Base-by-base conservation (phyloP, 192 early-diverging fungal genomes). In the Coemansia sp. region DNA sequence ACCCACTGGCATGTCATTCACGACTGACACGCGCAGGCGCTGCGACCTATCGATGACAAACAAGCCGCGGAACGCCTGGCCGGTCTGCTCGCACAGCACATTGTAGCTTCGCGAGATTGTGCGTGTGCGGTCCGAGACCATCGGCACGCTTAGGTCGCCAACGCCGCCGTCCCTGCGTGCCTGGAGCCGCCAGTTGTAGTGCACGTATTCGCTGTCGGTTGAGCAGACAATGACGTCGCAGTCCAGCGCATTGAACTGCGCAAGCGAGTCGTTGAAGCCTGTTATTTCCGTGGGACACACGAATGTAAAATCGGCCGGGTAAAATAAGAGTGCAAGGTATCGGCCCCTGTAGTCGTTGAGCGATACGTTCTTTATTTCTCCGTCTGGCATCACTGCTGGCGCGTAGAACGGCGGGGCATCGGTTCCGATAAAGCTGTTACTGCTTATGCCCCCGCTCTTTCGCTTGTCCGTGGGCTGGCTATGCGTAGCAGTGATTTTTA, bases 221-320 rank as follows among this genome's bases (percentile, higher is more conserved):
- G 88, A 89, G 76, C 76, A 81, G 58, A 80, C 85, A 19, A 88
- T 64, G 55, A 92, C 83, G 49, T 83, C 87, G 66, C 87, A 84
- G 76, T 85, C 84, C 25, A 91, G 63, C 32, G 69, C 85, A 32
- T 79, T 65, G 83, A 96, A 95, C 73, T 90, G 85, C 8, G 76
- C 82, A 19, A 83, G 73, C 59, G 83, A 83, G 74, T 95, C 91
- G 75, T 83, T 84, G 83, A 92, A 90, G 34, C 87, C 86, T 23
- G 92, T 85, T 66, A 95, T 88, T 71, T 92, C 90, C 33, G 91
- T 91, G 23, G 91, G 90, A 76, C 92, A 92, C 64, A 88, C 86
- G 49, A 88, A 87, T 34, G 86, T 88, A 69, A 88, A 95, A 77
- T 93, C 93, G 56, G 89, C 84, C 40, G 92, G 92, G 82, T 96